Evolutionary conservation across 192 early-diverging fungal genomes (phyloP).

Genomic region (Kappamyces sp.): DNA sequence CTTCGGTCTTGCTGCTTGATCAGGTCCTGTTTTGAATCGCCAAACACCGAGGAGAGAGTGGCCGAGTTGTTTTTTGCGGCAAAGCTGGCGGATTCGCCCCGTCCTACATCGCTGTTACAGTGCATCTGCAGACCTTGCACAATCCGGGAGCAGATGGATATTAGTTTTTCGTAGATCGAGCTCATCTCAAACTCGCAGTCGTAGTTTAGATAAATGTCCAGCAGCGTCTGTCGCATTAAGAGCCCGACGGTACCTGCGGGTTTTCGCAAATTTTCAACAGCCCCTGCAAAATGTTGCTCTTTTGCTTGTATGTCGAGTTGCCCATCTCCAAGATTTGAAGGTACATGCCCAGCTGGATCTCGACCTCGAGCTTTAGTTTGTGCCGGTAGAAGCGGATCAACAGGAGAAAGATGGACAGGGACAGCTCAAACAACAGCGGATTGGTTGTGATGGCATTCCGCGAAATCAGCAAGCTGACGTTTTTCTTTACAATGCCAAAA

Average conservation of each 20-base stretch:
- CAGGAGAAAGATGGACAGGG: conserved; percentile 50
- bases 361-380: conserved; percentile 50
- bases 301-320: conserved; percentile 51
- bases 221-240: conserved; percentile 33
- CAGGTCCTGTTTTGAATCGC: conserved; percentile 29
- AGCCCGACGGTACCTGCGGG: conserved; percentile 27
- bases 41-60: conserved; percentile 2
- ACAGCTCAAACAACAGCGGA: conserved; percentile 53
- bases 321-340: conserved; percentile 60
- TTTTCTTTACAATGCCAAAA: conserved; percentile 29
- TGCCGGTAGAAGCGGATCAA: conserved; percentile 42
- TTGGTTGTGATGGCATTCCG: conserved; percentile 51
- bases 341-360: conserved; percentile 55
- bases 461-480: conserved; percentile 42
- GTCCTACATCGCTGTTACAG: background rate
- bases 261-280: conserved; percentile 49
- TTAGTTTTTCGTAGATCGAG: conserved; percentile 47
- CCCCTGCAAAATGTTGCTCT: conserved; percentile 45
- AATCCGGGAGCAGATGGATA: conserved; percentile 36
- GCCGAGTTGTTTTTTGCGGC: background rate
- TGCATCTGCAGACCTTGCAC: conserved; percentile 27
- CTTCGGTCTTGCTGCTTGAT: conserved; percentile 36
- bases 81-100: background rate
- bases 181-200: conserved; percentile 49
- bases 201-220: conserved; percentile 58